Evolutionary conservation across 768 basidiomycete genomes (phyloP).

Genomic region (Chalciporus sphaerocephalus): DNA sequence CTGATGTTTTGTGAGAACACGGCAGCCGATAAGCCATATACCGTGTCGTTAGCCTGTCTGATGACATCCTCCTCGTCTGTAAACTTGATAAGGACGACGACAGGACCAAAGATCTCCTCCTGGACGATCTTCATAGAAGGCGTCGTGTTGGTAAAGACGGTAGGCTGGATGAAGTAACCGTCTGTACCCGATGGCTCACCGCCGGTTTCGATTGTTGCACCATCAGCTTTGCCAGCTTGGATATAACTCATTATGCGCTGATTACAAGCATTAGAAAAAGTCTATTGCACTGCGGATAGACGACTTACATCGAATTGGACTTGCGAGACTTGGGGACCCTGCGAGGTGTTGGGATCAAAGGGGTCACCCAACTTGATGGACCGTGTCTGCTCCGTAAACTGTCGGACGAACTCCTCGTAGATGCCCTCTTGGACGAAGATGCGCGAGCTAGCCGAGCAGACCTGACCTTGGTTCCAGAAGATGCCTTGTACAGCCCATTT

Average conservation of each 20-base stretch:
- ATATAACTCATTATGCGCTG: slow-evolving; percentile 79
- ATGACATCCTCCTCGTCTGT: slow-evolving; percentile 64
- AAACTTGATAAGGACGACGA: slow-evolving; percentile 73
- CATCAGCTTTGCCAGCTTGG: slow-evolving; percentile 63
- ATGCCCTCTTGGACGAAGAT: too few relatives aligned
- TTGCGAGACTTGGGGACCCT: slow-evolving; percentile 79
- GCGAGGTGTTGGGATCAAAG: slow-evolving; percentile 53
- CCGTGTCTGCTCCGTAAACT: slow-evolving; percentile 52
- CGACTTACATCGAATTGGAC: slow-evolving; percentile 61
- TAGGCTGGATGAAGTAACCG: slow-evolving; percentile 72
- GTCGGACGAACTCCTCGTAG: slow-evolving; percentile 70
- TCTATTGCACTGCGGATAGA: neutral
- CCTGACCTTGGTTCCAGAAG: slow-evolving; percentile 74
- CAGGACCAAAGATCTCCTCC: slow-evolving; percentile 81
- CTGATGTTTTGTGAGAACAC: slow-evolving; percentile 74
- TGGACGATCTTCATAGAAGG: slow-evolving; percentile 76
- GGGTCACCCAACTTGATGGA: slow-evolving; percentile 67
- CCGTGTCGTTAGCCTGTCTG: slow-evolving; percentile 76
- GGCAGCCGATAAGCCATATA: slow-evolving; percentile 83
- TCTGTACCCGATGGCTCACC: slow-evolving; percentile 57
- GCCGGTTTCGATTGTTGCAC: slow-evolving; percentile 63
- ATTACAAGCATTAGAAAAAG: neutral
- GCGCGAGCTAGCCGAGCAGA: slow-evolving; percentile 76
- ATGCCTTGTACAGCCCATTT: slow-evolving; percentile 70
- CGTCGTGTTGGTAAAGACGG: slow-evolving; percentile 64